These are phyloP conservation scores for Trichosporon sp. DNA, from an alignment of 1,284 basidiomycete genomes.

Conservation along the genomic window DNA sequence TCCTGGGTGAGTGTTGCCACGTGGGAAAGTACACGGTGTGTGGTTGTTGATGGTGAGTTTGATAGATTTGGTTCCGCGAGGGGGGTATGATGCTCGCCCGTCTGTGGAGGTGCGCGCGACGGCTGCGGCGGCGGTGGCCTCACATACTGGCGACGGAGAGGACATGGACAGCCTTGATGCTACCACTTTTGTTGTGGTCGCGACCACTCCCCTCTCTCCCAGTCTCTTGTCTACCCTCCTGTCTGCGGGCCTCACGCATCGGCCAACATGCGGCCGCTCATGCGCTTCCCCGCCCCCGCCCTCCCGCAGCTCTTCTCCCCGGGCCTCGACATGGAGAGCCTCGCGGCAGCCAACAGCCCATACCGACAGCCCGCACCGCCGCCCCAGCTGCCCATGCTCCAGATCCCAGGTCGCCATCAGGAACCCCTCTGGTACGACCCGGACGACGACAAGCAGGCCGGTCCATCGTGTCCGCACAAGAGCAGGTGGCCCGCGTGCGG, in stretches of 20 bases:
- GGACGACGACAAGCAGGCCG: constrained; percentile 21
- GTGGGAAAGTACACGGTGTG: constrained; percentile 3
- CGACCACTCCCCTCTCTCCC: not conserved
- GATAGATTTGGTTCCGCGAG: constrained; percentile 3
- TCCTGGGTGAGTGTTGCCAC: not conserved
- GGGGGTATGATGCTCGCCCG: not conserved
- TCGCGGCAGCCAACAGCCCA: constrained; percentile 45
- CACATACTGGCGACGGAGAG: too few species aligned
- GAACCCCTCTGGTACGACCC: constrained; percentile 34
- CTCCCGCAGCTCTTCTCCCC: constrained; percentile 27
- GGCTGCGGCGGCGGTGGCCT: constrained; percentile 3
- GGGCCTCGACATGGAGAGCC: constrained; percentile 21
- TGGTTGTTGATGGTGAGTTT: not conserved
- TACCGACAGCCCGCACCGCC: constrained; percentile 53
- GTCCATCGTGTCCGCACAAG: constrained; percentile 36
- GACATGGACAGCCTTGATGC: not conserved
- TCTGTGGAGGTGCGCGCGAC: not conserved
- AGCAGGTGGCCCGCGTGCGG: constrained; percentile 43
- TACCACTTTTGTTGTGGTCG: not conserved
- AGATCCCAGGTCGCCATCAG: constrained; percentile 48
- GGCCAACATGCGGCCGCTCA: constrained; percentile 27
- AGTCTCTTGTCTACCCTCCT: not conserved
- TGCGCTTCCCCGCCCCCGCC: constrained; percentile 31
- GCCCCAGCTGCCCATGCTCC: constrained; percentile 47
- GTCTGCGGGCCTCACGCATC: not conserved